Evolutionary conservation across 2,329 filamentous ascomycete genomes (phyloP).

Genomic region (Seiridium unicorne): DNA sequence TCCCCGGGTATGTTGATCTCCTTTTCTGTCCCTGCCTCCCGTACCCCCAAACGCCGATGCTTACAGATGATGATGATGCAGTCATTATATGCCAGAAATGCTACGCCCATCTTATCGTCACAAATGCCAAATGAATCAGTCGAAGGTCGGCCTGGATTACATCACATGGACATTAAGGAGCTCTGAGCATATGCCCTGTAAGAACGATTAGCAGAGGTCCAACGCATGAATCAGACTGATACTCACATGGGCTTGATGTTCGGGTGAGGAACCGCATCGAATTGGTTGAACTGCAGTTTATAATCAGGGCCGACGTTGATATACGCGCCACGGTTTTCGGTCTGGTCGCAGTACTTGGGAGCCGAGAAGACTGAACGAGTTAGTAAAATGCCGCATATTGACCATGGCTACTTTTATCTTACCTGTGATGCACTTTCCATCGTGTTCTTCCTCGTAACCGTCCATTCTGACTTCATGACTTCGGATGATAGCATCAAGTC

Average conservation of each 20-base stretch:
- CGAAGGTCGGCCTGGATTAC: slow-evolving; percentile 37
- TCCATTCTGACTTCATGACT: slow-evolving; percentile 99
- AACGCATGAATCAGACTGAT: not conserved
- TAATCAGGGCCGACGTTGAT: slow-evolving; percentile 94
- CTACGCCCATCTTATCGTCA: slow-evolving; percentile 20
- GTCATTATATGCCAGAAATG: slow-evolving; percentile 28
- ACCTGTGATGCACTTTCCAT: slow-evolving; percentile 92
- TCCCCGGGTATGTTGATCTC: slow-evolving; percentile 10
- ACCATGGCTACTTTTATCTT: slow-evolving; percentile 27
- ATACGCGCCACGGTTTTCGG: slow-evolving; percentile 96
- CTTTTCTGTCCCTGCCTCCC: slow-evolving; percentile 12
- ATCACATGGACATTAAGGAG: slow-evolving; percentile 74
- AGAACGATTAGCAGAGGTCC: slow-evolving; percentile 22
- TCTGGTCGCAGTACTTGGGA: slow-evolving; percentile 95
- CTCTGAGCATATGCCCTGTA: slow-evolving; percentile 77
- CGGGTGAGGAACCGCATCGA: slow-evolving; percentile 95
- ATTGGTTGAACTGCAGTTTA: slow-evolving; percentile 89
- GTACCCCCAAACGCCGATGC: slow-evolving; percentile 30
- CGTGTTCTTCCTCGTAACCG: slow-evolving; percentile 97
- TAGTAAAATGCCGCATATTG: slow-evolving; percentile 14
- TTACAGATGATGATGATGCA: slow-evolving; percentile 19
- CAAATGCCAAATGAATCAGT: slow-evolving; percentile 17
- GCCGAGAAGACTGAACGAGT: slow-evolving; percentile 79
- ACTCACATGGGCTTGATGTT: slow-evolving; percentile 81
- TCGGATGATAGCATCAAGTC: slow-evolving; percentile 89